A percentile compares a stretch with the other conserved stretches of the same genome.
phyloP scores from a whole-genome alignment of 2,329 filamentous ascomycete species.

The Fusarium sp. region DNA sequence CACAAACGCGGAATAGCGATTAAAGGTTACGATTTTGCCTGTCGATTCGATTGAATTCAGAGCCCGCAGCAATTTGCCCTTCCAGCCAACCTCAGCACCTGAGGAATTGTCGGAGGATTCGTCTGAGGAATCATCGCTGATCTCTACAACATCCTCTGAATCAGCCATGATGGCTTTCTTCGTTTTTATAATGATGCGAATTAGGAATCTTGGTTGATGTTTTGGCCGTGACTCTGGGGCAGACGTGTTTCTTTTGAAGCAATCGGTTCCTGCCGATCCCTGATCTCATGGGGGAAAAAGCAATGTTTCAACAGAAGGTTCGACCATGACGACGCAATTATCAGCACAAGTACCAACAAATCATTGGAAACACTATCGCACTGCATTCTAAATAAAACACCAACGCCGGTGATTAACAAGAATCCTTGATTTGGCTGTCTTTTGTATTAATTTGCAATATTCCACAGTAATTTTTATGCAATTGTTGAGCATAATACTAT shows the following conservation, averaged over 20 bases:
- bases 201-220: background rate
- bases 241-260: background rate
- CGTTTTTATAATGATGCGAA: too few relatives aligned
- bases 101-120: too few relatives aligned
- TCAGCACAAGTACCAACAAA: too few relatives aligned
- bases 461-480: too few relatives aligned
- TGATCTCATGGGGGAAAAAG: background rate
- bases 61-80: background rate
- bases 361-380: too few relatives aligned
- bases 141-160: background rate
- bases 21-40: constrained; percentile 18
- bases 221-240: background rate
- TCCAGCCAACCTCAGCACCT: background rate
- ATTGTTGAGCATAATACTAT: too few relatives aligned
- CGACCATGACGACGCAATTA: too few relatives aligned
- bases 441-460: too few relatives aligned
- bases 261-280: background rate
- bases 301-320: background rate
- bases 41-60: constrained; percentile 19
- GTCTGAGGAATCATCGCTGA: background rate
- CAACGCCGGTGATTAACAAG: too few relatives aligned
- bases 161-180: background rate
- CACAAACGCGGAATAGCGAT: constrained; percentile 3
- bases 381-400: too few relatives aligned
- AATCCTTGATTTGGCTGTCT: too few relatives aligned